Base-by-base conservation (phyloP, 2,329 filamentous ascomycete genomes). In the Phaeoacremonium minimum region DNA sequence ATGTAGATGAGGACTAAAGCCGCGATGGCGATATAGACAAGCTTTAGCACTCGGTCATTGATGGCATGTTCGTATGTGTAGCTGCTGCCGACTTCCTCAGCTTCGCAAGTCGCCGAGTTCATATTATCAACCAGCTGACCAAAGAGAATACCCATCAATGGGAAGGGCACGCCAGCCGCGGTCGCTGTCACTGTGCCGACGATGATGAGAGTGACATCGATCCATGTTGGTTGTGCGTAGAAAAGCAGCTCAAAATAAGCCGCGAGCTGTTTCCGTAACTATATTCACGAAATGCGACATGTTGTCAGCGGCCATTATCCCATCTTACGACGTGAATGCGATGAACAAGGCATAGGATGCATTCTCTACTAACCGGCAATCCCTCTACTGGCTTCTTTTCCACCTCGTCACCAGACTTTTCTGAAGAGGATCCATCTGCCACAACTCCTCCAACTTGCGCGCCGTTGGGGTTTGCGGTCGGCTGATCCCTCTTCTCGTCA, bases 1-100 rank as follows among this genome's bases (percentile, higher is more conserved):
- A 69, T 58, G 55, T 85, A 87, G 45, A 85, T 82, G 40, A 75
- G 61, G 28, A 69, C 65, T 46, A 86, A 80, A 41, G 75, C 73
- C 18, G 71, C 80, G 39, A 83, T 74, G 15, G 76, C 76, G 26
- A 86, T 68, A 51, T 81, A 83, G 12, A 83, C 71, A 15, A 85
- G 64, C 32, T 73, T 45, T 51, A 83, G 52, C 19, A 85, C 73
- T 48, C 78, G 82, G 33, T 61, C 50, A 51, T 79, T 71, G 43
- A 81, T 68, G 18, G 55, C 55, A 28, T 49, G 43, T 40, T 74
- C 62, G 28, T 68, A 58, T 3, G 17, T 12, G 13, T 19, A 16
- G n/a, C 17, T 18, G 15, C 30, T 42, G 28, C 42, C 46, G 16
- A 31, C 33, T 11, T 30, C 35, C 6, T 30, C 33, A n/a, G 36